phyloP scores from a whole-genome alignment of 2,329 filamentous ascomycete genomes.

The Neonectria neomacrospora region DNA sequence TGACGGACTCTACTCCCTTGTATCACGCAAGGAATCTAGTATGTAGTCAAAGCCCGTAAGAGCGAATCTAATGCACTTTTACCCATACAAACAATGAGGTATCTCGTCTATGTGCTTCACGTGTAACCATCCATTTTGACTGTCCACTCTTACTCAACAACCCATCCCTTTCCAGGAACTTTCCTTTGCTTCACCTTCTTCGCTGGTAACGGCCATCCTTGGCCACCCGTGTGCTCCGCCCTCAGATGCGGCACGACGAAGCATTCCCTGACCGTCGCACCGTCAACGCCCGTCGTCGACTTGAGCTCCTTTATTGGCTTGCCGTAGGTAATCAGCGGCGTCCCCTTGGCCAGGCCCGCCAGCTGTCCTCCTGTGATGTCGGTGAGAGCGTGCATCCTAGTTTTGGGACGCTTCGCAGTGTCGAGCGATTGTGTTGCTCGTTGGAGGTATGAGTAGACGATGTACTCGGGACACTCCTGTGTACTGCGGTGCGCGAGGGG shows the following conservation, averaged over 20 bases:
- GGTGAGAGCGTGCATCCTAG: slow-evolving; percentile 89
- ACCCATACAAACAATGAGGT: slow-evolving; percentile 33
- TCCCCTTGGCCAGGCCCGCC: slow-evolving; percentile 82
- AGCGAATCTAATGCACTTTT: slow-evolving; percentile 1
- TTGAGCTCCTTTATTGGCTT: slow-evolving; percentile 90
- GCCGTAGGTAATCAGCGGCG: slow-evolving; percentile 83
- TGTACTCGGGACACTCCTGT: slow-evolving; percentile 84
- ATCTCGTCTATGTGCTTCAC: slow-evolving; percentile 38
- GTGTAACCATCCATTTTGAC: slow-evolving; percentile 9
- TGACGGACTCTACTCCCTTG: too few species aligned
- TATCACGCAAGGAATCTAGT: too few species aligned
- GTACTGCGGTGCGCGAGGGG: slow-evolving; percentile 76
- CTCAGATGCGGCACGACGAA: slow-evolving; percentile 84
- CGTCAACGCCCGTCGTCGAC: slow-evolving; percentile 51
- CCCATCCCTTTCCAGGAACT: slow-evolving; percentile 78
- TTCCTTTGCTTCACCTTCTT: slow-evolving; percentile 85
- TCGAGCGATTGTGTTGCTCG: slow-evolving; percentile 65
- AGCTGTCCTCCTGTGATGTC: slow-evolving; percentile 81
- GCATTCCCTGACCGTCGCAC: slow-evolving; percentile 71
- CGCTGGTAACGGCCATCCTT: slow-evolving; percentile 88
- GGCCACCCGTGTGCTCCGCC: slow-evolving; percentile 72
- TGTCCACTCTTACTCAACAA: slow-evolving; percentile 62
- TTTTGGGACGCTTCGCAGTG: slow-evolving; percentile 71
- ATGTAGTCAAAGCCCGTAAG: too few species aligned
- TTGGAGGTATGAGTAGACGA: slow-evolving; percentile 89